Conservation (phyloP, 2,329 filamentous ascomycete species). For the Volutella citrinella region DNA sequence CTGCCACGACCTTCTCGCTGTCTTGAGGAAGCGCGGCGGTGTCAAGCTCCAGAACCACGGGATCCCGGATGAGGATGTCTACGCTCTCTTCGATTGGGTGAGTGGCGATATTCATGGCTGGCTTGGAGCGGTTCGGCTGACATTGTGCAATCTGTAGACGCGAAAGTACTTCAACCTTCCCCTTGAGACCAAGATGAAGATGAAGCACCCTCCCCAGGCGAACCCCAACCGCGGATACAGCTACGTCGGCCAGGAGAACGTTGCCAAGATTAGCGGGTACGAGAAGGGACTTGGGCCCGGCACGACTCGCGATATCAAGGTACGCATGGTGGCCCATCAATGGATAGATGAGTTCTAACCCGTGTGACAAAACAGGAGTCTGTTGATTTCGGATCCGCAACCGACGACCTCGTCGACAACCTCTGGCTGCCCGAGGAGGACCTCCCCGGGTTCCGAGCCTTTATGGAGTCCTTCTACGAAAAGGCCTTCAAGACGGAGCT, state of each 20-base stretch:
- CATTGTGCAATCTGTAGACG: too few species aligned
- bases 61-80: conserved; percentile 20
- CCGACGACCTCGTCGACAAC: conserved; percentile 27
- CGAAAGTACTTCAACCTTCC: conserved; percentile 30
- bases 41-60: conserved; percentile 26
- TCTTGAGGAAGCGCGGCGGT: conserved; percentile 20
- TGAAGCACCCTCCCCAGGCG: conserved; percentile 29
- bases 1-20: conserved; percentile 19
- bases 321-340: background rate
- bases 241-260: conserved; percentile 33
- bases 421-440: conserved; percentile 25
- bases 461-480: conserved; percentile 58
- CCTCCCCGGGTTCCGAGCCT: conserved; percentile 20
- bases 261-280: conserved; percentile 32
- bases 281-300: conserved; percentile 45
- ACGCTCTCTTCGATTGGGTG: conserved; percentile 18
- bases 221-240: conserved; percentile 37
- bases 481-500: conserved; percentile 69
- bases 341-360: conserved; percentile 8
- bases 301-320: conserved; percentile 47
- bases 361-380: conserved; percentile 38
- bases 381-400: conserved; percentile 36
- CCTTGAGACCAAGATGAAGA: conserved; percentile 28
- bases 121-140: too few species aligned
- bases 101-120: too few species aligned